Base-by-base conservation (phyloP, 768 basidiomycete species). In the Mycena haematopus region DNA sequence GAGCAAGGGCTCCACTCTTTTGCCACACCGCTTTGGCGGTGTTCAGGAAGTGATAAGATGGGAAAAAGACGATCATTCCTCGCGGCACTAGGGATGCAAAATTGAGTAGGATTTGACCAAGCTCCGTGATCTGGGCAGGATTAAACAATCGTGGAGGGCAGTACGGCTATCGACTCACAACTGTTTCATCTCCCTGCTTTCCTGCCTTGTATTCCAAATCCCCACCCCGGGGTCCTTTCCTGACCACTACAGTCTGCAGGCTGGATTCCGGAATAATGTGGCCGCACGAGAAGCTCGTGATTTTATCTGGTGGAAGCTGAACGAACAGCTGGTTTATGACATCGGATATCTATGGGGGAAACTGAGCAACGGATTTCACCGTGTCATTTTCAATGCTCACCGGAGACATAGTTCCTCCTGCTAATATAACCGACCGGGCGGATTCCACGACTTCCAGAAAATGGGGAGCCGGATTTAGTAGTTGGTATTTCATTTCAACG, bases 351-450 rank as follows among this genome's bases (percentile, higher is more conserved):
- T 97, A 69, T 33, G 14, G 6, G 25, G 24, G 31, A n/a, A 22
- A 24, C n/a, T 24, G n/a, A 40, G n/a, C 13, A 52, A n/a, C n/a
- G 22, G 53, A n/a, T 25, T 40, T 9, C 57, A 15, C 19, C 3
- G 33, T 38, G 61, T 31, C 56, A 50, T 40, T n/a, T n/a, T 22
- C n/a, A 19, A 59, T 47, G 69, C 77, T 56, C 77, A 97, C 94
- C n/a, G 96, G 96, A 8, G 95, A 94, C 97, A 99, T 98, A 0
- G 96, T 99, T 6, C 96, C 96, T 10, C 96, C 96, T 9, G 97
- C 96, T 40, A 99, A 79, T 29, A 99, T 77, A n/a, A 99, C 88
- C 3, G 91, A 84, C 38, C 93, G 79, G 1, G 95, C 93, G 25
- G 82, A 80, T 21, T 94, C 87, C 0, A 93, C 86, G 7, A 98